These are phyloP conservation scores for Porcisia hertigi DNA, from an alignment of 208 protist species.

Conservation along the genomic window DNA sequence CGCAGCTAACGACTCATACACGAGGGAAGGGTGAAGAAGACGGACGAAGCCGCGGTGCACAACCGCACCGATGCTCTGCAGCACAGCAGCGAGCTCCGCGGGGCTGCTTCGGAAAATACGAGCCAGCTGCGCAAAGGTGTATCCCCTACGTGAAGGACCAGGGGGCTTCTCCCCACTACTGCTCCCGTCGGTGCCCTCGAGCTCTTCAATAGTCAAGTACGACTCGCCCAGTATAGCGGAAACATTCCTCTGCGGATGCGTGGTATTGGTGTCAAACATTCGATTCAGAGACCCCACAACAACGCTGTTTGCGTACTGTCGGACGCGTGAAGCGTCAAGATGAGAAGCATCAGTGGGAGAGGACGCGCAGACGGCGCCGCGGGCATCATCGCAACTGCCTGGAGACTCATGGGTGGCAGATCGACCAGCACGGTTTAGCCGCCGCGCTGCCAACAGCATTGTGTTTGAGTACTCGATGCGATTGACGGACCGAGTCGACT, in stretches of 20 bases:
- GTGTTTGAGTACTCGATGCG: slow-evolving; percentile 86
- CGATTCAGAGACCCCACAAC: slow-evolving; percentile 38
- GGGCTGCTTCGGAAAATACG: slow-evolving; percentile 45
- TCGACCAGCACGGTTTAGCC: slow-evolving; percentile 10
- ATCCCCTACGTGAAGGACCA: neutral
- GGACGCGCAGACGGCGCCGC: neutral
- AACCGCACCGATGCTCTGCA: slow-evolving; percentile 47
- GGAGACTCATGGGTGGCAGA: neutral
- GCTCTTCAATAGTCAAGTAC: slow-evolving; percentile 49
- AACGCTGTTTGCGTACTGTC: slow-evolving; percentile 25
- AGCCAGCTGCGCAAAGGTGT: slow-evolving; percentile 58
- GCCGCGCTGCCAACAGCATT: slow-evolving; percentile 50
- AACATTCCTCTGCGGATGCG: slow-evolving; percentile 35
- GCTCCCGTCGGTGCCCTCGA: slow-evolving; percentile 25
- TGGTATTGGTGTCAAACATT: slow-evolving; percentile 54
- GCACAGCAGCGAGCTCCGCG: slow-evolving; percentile 38
- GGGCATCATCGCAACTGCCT: neutral
- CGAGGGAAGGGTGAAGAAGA: slow-evolving; percentile 45
- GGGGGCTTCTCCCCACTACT: neutral
- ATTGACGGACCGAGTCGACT: slow-evolving; percentile 40
- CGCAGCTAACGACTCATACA: slow-evolving; percentile 41
- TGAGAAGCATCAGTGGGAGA: neutral
- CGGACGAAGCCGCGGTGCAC: slow-evolving; percentile 54
- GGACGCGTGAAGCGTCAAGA: neutral
- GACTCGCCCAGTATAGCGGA: slow-evolving; percentile 29